Evolutionary conservation across 306 rosid species (phyloP).

Genomic region (Rosa multiflora): DNA sequence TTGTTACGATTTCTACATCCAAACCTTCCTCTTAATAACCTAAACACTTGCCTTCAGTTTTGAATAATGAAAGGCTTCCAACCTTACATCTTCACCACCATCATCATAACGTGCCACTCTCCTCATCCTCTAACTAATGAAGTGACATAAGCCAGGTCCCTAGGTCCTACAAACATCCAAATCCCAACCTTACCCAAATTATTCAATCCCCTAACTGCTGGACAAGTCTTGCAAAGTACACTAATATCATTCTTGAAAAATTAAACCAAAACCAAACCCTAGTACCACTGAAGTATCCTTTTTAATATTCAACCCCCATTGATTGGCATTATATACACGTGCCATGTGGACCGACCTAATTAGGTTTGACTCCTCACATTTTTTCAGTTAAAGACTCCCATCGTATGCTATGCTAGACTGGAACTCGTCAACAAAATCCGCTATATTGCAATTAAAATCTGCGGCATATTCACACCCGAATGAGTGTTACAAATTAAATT

Average conservation of each 20-base stretch:
- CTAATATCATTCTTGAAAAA: neutral
- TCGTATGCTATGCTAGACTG: neutral
- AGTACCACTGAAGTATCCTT: neutral
- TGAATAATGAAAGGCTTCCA: neutral
- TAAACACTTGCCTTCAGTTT: neutral
- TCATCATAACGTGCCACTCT: neutral
- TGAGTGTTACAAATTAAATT: neutral
- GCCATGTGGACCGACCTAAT: neutral
- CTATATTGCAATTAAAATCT: neutral
- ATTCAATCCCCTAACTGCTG: neutral
- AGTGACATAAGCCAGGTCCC: neutral
- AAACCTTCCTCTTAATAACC: neutral
- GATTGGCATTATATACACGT: neutral
- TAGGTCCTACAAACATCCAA: neutral
- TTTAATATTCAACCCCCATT: neutral
- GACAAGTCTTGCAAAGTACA: neutral
- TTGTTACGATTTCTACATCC: neutral
- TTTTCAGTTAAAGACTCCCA: neutral
- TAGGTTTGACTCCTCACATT: neutral
- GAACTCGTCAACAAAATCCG: slow-evolving; percentile 7
- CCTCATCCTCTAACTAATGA: neutral
- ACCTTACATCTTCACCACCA: neutral
- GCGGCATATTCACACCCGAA: neutral
- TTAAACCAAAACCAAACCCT: neutral
- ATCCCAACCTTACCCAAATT: neutral